phyloP scores from a whole-genome alignment of 805 yeast genomes.

The Kluyveromyces dobzhanskii region DNA sequence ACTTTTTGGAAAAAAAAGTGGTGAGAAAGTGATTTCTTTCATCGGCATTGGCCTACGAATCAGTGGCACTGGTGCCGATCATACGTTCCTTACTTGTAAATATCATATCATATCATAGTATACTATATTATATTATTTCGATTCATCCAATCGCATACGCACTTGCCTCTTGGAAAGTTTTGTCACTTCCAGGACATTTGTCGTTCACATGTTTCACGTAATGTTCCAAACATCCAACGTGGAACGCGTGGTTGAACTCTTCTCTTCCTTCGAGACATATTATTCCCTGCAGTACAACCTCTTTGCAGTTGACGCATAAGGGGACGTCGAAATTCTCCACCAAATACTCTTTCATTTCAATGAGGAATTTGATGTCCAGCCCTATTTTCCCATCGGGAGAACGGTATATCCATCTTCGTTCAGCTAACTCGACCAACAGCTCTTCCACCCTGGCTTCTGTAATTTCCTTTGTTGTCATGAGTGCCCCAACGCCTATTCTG shows the following conservation, averaged over 20 bases:
- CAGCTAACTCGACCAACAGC: slow-evolving; percentile 14
- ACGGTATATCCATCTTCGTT: slow-evolving; percentile 23
- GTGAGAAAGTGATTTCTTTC: slow-evolving; percentile 11
- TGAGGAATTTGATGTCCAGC: slow-evolving; percentile 18
- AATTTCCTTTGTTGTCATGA: slow-evolving; percentile 14
- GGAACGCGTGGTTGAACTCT: slow-evolving; percentile 16
- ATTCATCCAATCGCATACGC: not conserved
- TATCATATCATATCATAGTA: too few relatives aligned
- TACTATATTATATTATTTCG: too few relatives aligned
- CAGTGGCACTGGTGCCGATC: too few relatives aligned
- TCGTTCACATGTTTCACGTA: slow-evolving; percentile 20
- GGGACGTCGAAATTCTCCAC: slow-evolving; percentile 12
- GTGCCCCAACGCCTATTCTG: slow-evolving; percentile 16
- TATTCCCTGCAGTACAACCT: slow-evolving; percentile 20
- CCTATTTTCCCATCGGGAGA: slow-evolving; percentile 18
- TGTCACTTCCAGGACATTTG: slow-evolving; percentile 11
- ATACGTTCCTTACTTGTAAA: too few relatives aligned
- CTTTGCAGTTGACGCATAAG: slow-evolving; percentile 17
- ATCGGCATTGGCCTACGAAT: too few relatives aligned
- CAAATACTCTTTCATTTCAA: slow-evolving; percentile 23
- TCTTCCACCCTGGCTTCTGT: slow-evolving; percentile 16
- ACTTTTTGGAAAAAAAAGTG: slow-evolving; percentile 31
- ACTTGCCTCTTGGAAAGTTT: not conserved
- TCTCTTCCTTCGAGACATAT: slow-evolving; percentile 10
- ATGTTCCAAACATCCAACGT: slow-evolving; percentile 26